Percentiles rank a stretch among this genome's conserved stretches.
phyloP scores from a whole-genome alignment of 2,329 filamentous ascomycete species.

The Neoscytalidium dimidiatum region DNA sequence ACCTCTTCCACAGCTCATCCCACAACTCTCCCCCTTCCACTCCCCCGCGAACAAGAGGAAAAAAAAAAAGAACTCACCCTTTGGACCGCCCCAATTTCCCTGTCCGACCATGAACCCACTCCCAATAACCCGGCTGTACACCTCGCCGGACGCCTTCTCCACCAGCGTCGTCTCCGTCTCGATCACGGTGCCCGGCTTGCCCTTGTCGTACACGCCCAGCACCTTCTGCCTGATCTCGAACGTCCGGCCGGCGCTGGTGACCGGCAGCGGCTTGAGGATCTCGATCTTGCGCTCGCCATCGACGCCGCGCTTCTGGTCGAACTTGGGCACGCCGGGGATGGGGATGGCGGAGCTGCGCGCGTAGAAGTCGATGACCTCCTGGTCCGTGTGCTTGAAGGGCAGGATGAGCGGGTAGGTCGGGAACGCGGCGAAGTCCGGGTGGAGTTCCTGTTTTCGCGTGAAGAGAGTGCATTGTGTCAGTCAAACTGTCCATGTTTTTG shows the following conservation, averaged over 20 bases:
- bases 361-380: conserved; percentile 86
- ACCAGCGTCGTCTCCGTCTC: conserved; percentile 79
- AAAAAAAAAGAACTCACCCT: conserved; percentile 57
- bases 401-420: conserved; percentile 85
- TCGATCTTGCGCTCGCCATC: conserved; percentile 82
- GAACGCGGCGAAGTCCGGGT: conserved; percentile 84
- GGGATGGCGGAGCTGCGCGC: conserved; percentile 65
- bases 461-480: background rate
- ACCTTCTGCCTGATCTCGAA: conserved; percentile 80
- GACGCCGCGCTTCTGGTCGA: conserved; percentile 73
- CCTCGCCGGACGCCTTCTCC: conserved; percentile 67
- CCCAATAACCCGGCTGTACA: conserved; percentile 69
- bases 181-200: conserved; percentile 77
- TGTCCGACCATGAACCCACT: conserved; percentile 81
- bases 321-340: conserved; percentile 75
- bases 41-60: background rate
- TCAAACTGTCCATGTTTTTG: background rate
- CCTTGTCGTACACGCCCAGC: conserved; percentile 84
- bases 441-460: conserved; percentile 76
- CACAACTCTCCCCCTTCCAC: too few relatives aligned
- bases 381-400: conserved; percentile 73
- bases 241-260: conserved; percentile 62
- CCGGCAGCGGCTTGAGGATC: conserved; percentile 74
- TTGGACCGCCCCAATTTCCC: conserved; percentile 84
- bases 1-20: background rate